phyloP scores from a whole-genome alignment of 1,284 basidiomycete species.

The Irpex sp. region DNA sequence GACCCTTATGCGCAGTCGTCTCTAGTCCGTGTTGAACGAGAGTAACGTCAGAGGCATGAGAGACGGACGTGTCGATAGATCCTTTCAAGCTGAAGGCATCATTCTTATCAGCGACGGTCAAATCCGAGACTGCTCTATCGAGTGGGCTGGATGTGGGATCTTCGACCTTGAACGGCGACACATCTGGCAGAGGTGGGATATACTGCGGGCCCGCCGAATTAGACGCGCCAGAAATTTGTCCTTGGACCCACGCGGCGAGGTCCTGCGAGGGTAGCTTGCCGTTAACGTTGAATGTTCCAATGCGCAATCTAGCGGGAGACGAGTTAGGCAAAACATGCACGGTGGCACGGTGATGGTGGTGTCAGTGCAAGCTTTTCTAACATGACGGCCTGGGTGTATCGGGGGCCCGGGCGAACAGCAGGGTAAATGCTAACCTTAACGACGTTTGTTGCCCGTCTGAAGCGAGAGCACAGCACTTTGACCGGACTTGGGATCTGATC shows the following conservation, averaged over 20 bases:
- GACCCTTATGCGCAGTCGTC: background rate
- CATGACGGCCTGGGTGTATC: constrained; percentile 2
- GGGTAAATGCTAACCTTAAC: background rate
- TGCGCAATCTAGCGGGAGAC: constrained; percentile 43
- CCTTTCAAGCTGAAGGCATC: background rate
- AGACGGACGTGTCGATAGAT: background rate
- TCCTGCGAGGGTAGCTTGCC: constrained; percentile 70
- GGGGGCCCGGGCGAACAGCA: background rate
- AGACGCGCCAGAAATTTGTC: constrained; percentile 3
- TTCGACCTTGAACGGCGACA: constrained; percentile 32
- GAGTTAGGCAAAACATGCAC: background rate
- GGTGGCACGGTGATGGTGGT: background rate
- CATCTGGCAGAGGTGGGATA: constrained; percentile 34
- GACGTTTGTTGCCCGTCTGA: background rate
- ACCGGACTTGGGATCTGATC: constrained; percentile 38
- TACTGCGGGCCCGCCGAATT: constrained; percentile 17
- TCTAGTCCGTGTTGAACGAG: background rate
- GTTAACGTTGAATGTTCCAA: constrained; percentile 81
- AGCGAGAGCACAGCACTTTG: background rate
- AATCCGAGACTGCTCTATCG: background rate
- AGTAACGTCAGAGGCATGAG: background rate
- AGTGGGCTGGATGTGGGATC: constrained; percentile 1
- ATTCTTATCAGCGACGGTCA: background rate
- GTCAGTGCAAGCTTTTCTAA: no score
- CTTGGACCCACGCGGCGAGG: constrained; percentile 46